Evolutionary conservation across 345 rosid genomes (phyloP).

Genomic region (Reutealis trisperma): DNA sequence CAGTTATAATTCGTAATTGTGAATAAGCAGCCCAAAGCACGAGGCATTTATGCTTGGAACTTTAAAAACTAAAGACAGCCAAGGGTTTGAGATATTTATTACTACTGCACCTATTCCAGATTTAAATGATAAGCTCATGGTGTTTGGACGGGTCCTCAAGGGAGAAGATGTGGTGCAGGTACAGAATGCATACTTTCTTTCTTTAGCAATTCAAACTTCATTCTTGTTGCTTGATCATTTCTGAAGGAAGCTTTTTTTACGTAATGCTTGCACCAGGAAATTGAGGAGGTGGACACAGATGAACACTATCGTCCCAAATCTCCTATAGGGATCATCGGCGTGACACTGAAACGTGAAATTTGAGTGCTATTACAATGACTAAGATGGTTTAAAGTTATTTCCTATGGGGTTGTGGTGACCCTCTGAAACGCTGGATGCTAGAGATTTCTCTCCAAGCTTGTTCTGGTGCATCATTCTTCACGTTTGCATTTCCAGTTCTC

Average conservation of each 20-base stretch:
- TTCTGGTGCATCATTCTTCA: not conserved
- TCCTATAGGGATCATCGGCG: conserved; percentile 50
- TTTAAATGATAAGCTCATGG: conserved; percentile 63
- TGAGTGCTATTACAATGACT: conserved; percentile 19
- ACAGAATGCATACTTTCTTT: conserved; percentile 4
- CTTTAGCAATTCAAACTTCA: not conserved
- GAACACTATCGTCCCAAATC: conserved; percentile 84
- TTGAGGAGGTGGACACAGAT: conserved; percentile 95
- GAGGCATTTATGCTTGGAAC: conserved; percentile 90
- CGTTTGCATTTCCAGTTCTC: not conserved
- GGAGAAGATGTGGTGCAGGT: conserved; percentile 94
- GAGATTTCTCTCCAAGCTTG: not conserved
- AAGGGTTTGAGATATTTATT: conserved; percentile 66
- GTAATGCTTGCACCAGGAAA: conserved; percentile 55
- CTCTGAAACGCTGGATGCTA: not conserved
- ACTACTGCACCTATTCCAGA: conserved; percentile 91
- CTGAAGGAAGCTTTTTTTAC: not conserved
- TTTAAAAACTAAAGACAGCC: conserved; percentile 50
- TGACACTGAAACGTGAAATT: conserved; percentile 55
- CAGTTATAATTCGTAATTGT: not conserved
- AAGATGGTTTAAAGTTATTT: conserved; percentile 2
- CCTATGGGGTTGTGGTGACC: not conserved
- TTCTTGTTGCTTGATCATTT: conserved; percentile 14
- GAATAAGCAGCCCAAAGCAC: conserved; percentile 59
- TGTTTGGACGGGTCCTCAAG: conserved; percentile 76